These are phyloP conservation scores for Castanospermum australe DNA, from an alignment of 306 rosid genomes.

Conservation along the genomic window DNA sequence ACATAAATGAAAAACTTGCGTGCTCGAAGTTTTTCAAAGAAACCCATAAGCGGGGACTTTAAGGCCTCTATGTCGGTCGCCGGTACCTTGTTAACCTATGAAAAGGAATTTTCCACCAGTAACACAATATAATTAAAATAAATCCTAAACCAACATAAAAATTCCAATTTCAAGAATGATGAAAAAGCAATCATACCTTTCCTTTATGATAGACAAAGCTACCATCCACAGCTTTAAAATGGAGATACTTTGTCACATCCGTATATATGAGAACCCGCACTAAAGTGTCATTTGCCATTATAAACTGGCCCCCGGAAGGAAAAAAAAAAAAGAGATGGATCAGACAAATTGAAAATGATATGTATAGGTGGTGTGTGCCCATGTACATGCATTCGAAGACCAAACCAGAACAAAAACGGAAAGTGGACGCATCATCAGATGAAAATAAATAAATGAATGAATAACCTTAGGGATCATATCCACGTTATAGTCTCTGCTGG, in stretches of 20 bases:
- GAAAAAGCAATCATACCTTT: slow-evolving; percentile 46
- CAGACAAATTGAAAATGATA: slow-evolving; percentile 2
- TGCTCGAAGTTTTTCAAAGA: slow-evolving; percentile 94
- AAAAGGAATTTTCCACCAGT: slow-evolving; percentile 16
- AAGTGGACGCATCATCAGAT: background rate
- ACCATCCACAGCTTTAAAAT: slow-evolving; percentile 90
- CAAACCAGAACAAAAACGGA: background rate
- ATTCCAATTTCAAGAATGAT: background rate
- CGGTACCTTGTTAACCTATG: slow-evolving; percentile 92
- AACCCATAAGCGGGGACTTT: slow-evolving; percentile 93
- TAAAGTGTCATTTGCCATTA: slow-evolving; percentile 96
- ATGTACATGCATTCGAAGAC: background rate
- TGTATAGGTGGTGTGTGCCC: background rate
- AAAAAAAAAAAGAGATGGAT: background rate
- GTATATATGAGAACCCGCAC: slow-evolving; percentile 97
- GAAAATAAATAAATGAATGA: background rate
- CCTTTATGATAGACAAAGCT: slow-evolving; percentile 70
- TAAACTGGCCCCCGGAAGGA: slow-evolving; percentile 53
- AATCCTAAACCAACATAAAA: background rate
- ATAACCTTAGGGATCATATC: slow-evolving; percentile 96
- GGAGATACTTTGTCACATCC: slow-evolving; percentile 92
- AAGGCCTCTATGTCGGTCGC: slow-evolving; percentile 92
- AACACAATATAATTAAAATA: background rate
- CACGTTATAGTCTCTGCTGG: slow-evolving; percentile 93
- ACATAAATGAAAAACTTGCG: slow-evolving; percentile 93